Evolutionary conservation across 164 flowering plant genomes (phyloP), one percentile per base, ranked within the genome.

Genomic region (Taxillus chinensis): DNA sequence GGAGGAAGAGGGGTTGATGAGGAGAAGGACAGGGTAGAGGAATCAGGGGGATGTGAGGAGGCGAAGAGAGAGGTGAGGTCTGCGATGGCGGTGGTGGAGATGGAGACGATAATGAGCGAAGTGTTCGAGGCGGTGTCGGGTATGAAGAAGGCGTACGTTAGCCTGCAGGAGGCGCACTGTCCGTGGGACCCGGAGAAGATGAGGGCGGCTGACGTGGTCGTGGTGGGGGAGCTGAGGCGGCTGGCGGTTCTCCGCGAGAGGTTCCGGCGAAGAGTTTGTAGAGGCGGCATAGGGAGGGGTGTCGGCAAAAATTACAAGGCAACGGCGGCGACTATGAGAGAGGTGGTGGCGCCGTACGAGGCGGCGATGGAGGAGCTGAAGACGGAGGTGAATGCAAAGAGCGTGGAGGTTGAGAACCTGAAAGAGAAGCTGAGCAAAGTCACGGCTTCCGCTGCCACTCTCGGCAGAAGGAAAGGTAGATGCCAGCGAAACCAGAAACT

Each of bases 151-250:
- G 86, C 97, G 42, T 93, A 93, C 64, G 84, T 75, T 13, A 73
- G 69, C 27, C 64, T 90, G 13, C 98, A 93, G 71, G 92, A 80
- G 55, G 89, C 98, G 61, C 96, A 90, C 63, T 76, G 75, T 67
- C 96, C 98, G 2, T 93, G 96, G 96, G 96, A 93, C 70, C 85
- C 83, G 48, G 90, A 83, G 70, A 77, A 76, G 71, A 83, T 92
- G 84, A 73, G 93, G 68, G 74, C 64, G n/a, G 95, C 96, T 39
- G 96, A 92, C 74, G 81, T 69, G 72, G 90, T 79, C 46, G 86
- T 92, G 62, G 87, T 93, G 68, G 83, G 82, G 56, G 95, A 90
- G 86, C 69, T 93, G 55, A 64, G 82, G 73, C 74, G 75, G 68
- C 64, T 93, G 14, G 92, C 77, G 45, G 76, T 78, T 37, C 62